Evolutionary conservation across 2,329 filamentous ascomycete species (phyloP), one percentile per base, ranked within the genome.

Genomic region (Epichloe gansuensis): DNA sequence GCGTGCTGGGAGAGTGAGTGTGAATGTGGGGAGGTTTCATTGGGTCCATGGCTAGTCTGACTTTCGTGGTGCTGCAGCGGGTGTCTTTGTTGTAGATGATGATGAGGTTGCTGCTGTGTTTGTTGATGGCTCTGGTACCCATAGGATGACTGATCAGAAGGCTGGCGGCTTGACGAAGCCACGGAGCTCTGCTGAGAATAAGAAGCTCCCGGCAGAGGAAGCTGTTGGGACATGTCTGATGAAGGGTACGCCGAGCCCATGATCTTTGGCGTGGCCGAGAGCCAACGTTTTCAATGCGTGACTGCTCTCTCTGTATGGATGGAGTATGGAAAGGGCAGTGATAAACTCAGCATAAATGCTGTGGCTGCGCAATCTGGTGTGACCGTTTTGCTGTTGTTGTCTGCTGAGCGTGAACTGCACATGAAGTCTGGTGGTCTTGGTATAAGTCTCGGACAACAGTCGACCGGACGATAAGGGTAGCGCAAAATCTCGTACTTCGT

Each of bases 221-320:
- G 58, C 50, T 62, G 63, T 58, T 67, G 66, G 44, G 64, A 59
- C 61, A 64, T 62, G 51, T 66, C 61, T 37, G 52, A 21, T 50
- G 64, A 54, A 39, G 60, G 61, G 53, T 67, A 67, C 55, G 59
- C 54, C 35, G 62, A 61, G 54, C 65, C 66, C 65, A 67, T 67
- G 46, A n/a, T 48, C 3, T n/a, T 48, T 25, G 42, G 21, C 7
- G 12, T 23, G 5, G 8, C 42, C 12, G 42, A 13, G 5, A 12
- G 21, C 42, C 38, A 12, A 28, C 11, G 42, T 28, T 23, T 44
- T 17, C 3, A 44, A 44, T 9, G n/a, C 11, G 23, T 44, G 21
- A 44, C 12, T 21, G 42, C 21, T 44, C 21, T 23, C 21, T 44
- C 21, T 23, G 42, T 44, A 23, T 17, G 42, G 13, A 44, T 3